Evolutionary conservation across 2,329 filamentous ascomycete species (phyloP), one percentile per base, ranked within the genome.

Genomic region (Ceratocystis lukuohia): DNA sequence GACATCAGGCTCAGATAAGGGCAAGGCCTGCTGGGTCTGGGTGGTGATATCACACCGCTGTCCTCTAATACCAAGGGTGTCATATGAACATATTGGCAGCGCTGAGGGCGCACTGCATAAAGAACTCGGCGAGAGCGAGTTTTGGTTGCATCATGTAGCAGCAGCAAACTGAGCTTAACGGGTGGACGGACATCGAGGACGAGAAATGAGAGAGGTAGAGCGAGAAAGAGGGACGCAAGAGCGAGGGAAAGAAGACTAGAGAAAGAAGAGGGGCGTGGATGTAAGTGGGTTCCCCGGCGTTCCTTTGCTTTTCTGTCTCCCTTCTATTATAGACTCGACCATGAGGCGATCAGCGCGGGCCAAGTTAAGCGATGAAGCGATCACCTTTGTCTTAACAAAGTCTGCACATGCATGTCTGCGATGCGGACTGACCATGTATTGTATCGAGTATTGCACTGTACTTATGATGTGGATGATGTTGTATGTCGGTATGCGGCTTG

Each of bases 301-400:
- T 57, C 53, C 53, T 57, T 57, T 57, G 25, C 25, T 15, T 57
- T 57, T 57, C 53, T 57, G 53, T 57, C 53, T 57, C 53, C 53
- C 53, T 57, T 57, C 53, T 5, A 57, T 57, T 25, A 25, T 25
- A 57, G 53, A 57, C 12, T 57, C 17, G 53, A 28, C 53, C 53
- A 57, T 57, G 53, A 57, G 53, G 53, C 53, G 53, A 57, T 57
- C 53, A 33, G 53, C 53, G 53, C 53, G 53, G 53, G 53, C 53
- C 53, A 57, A 28, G 53, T 28, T 57, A 57, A 57, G 53, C 53
- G 53, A 57, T 30, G 53, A 59, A 59, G 53, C 56, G 56, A 59
- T 59, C 28, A 30, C 30, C 56, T 59, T 59, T 59, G 56, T 59
- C 28, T 59, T 33, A 33, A 30, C 56, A 30, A 7, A 30, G 56